Evolutionary conservation across 192 early-diverging fungal genomes (phyloP).

Genomic region (Geranomyces michiganensis): DNA sequence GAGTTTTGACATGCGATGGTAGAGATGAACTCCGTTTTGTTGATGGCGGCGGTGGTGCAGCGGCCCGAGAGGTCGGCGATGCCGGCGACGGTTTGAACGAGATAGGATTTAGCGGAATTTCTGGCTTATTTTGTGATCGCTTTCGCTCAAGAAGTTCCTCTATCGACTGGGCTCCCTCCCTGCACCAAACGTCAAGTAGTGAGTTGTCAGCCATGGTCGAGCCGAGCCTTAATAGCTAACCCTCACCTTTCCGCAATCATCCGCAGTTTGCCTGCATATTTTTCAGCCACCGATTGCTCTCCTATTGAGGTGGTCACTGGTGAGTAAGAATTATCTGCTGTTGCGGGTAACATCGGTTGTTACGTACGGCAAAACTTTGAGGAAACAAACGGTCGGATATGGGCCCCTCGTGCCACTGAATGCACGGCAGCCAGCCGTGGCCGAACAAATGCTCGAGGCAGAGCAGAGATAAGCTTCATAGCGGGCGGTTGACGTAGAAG

Average conservation of each 20-base stretch:
- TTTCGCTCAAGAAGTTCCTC: slow-evolving; percentile 47
- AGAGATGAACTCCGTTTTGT: slow-evolving; percentile 22
- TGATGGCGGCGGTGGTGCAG: slow-evolving; percentile 35
- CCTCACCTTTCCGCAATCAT: slow-evolving; percentile 54
- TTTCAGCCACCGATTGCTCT: slow-evolving; percentile 27
- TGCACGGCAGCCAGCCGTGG: too few species aligned
- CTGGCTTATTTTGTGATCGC: neutral
- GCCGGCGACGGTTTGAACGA: neutral
- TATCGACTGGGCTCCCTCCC: slow-evolving; percentile 50
- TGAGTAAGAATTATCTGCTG: too few species aligned
- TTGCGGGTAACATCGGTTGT: too few species aligned
- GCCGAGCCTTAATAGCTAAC: slow-evolving; percentile 2
- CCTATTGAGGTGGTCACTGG: too few species aligned
- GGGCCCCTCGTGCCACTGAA: too few species aligned
- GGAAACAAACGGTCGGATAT: too few species aligned
- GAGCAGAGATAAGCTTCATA: too few species aligned
- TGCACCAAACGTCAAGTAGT: slow-evolving; percentile 20
- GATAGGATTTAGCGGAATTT: slow-evolving; percentile 9
- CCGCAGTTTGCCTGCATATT: slow-evolving; percentile 69
- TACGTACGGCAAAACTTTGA: too few species aligned
- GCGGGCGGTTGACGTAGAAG: too few species aligned
- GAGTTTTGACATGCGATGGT: slow-evolving; percentile 41
- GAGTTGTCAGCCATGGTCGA: neutral
- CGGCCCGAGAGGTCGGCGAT: neutral
- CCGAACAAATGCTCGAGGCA: too few species aligned